A percentile compares a stretch with the other conserved stretches of the same genome.
Conservation (phyloP, 768 basidiomycete species). For the Podaxis sp. region DNA sequence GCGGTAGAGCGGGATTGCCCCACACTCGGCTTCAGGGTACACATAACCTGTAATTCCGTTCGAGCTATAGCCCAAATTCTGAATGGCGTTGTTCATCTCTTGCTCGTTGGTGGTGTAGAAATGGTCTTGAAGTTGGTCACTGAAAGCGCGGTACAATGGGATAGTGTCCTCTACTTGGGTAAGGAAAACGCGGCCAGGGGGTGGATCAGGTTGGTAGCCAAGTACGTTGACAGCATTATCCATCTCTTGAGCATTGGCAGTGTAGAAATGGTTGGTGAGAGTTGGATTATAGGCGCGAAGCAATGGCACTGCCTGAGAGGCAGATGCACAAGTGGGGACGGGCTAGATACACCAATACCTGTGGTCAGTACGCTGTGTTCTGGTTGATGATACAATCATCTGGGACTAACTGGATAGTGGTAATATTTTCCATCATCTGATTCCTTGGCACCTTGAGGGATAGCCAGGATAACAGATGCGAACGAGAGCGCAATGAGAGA, state of each 20-base stretch:
- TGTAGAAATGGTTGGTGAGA: constrained; percentile 16
- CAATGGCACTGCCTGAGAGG: neutral
- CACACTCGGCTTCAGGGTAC: constrained; percentile 10
- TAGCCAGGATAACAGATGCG: neutral
- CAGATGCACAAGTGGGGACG: neutral
- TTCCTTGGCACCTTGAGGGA: neutral
- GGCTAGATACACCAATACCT: neutral
- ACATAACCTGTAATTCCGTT: constrained; percentile 12
- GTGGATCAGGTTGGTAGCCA: constrained; percentile 6
- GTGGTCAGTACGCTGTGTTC: neutral
- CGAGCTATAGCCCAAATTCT: constrained; percentile 1
- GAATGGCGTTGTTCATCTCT: constrained; percentile 11
- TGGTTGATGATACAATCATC: neutral
- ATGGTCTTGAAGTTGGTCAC: constrained; percentile 1
- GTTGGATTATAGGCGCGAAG: neutral
- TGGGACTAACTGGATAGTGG: neutral
- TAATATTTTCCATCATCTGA: neutral
- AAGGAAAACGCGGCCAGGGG: constrained; percentile 11
- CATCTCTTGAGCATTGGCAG: constrained; percentile 5
- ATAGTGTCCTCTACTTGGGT: constrained; percentile 3
- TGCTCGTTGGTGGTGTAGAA: constrained; percentile 15
- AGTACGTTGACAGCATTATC: neutral
- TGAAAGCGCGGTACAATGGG: constrained; percentile 15
- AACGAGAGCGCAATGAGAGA: neutral
- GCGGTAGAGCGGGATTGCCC: constrained; percentile 17